These are phyloP conservation scores for Graphiopsis chlorocephala DNA, from an alignment of 2,329 filamentous ascomycete genomes.

Conservation along the genomic window DNA sequence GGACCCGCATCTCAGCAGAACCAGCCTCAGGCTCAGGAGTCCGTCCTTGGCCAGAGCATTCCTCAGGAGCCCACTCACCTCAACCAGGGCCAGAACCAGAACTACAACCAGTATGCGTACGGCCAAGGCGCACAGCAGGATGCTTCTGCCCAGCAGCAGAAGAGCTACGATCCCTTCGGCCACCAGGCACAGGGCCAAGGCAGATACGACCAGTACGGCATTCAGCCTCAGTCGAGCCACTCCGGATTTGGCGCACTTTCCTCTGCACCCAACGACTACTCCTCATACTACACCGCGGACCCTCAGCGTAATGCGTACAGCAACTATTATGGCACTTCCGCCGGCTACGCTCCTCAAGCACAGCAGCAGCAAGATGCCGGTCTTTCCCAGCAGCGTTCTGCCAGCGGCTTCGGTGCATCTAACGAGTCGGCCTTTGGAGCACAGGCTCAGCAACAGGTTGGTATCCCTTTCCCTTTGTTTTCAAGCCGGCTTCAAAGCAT, in stretches of 20 bases:
- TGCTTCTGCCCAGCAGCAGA: conserved; percentile 61
- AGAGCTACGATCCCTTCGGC: conserved; percentile 82
- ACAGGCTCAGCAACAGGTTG: conserved; percentile 56
- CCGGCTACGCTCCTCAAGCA: conserved; percentile 53
- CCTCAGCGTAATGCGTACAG: conserved; percentile 71
- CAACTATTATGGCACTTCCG: conserved; percentile 57
- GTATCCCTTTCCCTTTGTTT: conserved; percentile 25
- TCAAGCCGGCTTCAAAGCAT: neutral
- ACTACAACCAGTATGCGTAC: conserved; percentile 67
- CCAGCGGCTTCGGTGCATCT: conserved; percentile 68
- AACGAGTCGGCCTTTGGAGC: conserved; percentile 60
- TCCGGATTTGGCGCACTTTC: conserved; percentile 66
- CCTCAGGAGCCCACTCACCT: conserved; percentile 43
- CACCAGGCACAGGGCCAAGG: conserved; percentile 60
- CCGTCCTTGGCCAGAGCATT: conserved; percentile 52
- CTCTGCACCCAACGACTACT: conserved; percentile 75
- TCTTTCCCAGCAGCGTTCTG: conserved; percentile 70
- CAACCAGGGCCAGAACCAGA: conserved; percentile 41
- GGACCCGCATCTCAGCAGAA: conserved; percentile 59
- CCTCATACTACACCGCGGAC: conserved; percentile 79
- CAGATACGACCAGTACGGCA: conserved; percentile 49
- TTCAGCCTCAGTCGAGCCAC: conserved; percentile 55
- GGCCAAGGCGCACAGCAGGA: conserved; percentile 60
- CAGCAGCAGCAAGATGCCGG: conserved; percentile 70
- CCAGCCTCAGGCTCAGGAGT: conserved; percentile 36